phyloP scores from a whole-genome alignment of 345 rosid species.

The Eucalyptus viminalis region DNA sequence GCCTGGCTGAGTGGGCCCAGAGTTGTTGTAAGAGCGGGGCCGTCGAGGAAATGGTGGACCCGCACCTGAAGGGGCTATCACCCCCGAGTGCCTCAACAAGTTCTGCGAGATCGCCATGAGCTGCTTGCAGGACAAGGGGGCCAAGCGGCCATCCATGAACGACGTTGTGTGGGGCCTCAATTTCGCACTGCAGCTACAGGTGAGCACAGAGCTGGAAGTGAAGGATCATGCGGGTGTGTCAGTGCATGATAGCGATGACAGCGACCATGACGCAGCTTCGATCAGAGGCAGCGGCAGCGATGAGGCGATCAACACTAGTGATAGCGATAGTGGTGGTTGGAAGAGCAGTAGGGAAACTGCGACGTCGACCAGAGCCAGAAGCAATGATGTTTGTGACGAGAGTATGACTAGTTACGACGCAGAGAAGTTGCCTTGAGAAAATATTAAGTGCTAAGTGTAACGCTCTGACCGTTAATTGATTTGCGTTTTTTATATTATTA shows the following conservation, averaged over 20 bases:
- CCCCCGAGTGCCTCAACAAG: slow-evolving; percentile 17
- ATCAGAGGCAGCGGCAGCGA: neutral
- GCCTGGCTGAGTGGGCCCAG: no score
- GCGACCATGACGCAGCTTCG: neutral
- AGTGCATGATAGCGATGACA: neutral
- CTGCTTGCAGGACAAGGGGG: slow-evolving; percentile 17
- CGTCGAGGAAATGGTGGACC: neutral
- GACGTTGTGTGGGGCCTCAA: slow-evolving; percentile 20
- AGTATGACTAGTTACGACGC: neutral
- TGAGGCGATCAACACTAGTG: neutral
- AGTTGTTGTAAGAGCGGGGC: accelerated
- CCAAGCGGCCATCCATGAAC: slow-evolving; percentile 21
- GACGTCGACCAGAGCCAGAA: neutral
- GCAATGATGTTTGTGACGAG: neutral
- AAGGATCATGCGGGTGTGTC: neutral
- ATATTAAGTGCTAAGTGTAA: no score
- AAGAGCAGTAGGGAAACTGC: neutral
- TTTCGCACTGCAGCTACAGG: slow-evolving; percentile 17
- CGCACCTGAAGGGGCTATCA: slow-evolving; percentile 8
- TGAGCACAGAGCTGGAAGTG: neutral
- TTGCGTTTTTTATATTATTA: accelerated
- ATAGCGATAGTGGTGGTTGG: neutral
- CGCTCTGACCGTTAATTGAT: accelerated
- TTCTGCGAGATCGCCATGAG: slow-evolving; percentile 24
- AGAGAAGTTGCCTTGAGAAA: no score